These are phyloP conservation scores for Serendipita vermifera DNA, from an alignment of 768 basidiomycete species.

Conservation along the genomic window DNA sequence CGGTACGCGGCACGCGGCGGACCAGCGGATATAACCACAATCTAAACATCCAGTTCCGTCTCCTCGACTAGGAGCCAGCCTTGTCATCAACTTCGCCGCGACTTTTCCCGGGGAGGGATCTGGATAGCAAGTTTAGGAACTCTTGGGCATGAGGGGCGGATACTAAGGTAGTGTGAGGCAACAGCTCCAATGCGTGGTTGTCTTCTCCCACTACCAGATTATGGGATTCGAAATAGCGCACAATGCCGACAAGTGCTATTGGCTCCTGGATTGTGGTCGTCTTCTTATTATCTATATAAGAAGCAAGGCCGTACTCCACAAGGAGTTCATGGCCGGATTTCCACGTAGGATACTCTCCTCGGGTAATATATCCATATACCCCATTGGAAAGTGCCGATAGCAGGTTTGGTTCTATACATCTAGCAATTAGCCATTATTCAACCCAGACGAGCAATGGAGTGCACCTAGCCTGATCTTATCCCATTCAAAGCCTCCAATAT, in stretches of 20 bases:
- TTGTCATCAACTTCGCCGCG: no score
- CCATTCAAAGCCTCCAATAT: neutral
- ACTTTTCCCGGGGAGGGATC: no score
- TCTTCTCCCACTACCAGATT: no score
- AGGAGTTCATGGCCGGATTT: neutral
- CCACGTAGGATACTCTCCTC: neutral
- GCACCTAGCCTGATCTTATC: neutral
- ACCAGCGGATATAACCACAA: no score
- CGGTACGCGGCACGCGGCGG: no score
- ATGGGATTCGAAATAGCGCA: neutral
- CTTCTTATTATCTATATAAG: neutral
- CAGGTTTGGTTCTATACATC: neutral
- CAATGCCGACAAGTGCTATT: neutral
- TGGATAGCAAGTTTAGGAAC: no score
- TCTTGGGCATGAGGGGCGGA: no score
- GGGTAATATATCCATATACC: neutral
- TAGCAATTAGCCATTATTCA: neutral
- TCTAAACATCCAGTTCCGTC: no score
- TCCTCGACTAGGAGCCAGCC: no score
- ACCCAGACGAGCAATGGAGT: neutral
- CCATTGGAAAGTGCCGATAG: neutral
- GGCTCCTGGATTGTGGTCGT: neutral
- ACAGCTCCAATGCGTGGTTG: no score
- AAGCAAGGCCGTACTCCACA: neutral
- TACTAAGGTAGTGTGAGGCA: no score